Percentiles rank a stretch among this genome's conserved stretches.
Conservation (phyloP, 495 filamentous ascomycete genomes). For the Sabuloglossum arenarium region DNA sequence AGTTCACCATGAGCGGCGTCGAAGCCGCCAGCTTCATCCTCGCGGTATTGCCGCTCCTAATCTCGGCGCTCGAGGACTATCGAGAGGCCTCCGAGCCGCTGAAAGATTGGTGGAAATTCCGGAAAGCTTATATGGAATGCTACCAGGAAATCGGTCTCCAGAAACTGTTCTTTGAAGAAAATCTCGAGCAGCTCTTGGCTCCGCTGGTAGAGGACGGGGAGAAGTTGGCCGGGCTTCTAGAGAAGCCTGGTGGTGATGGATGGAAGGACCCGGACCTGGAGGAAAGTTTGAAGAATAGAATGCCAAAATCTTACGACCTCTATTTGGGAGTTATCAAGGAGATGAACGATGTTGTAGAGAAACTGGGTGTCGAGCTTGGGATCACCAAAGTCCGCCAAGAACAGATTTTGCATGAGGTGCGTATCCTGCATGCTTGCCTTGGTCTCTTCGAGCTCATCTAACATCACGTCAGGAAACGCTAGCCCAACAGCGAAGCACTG, state of each 20-base stretch:
- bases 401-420: too few species aligned
- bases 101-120: not conserved
- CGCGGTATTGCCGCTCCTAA: not conserved
- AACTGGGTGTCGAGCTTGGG: not conserved
- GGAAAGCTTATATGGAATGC: not conserved
- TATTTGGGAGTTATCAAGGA: not conserved
- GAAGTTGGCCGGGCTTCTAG: not conserved
- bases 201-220: not conserved
- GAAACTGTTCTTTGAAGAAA: not conserved
- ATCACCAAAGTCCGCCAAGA: not conserved
- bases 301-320: not conserved
- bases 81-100: slow-evolving; percentile 5
- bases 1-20: not conserved
- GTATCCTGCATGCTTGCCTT: too few species aligned
- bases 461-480: too few species aligned
- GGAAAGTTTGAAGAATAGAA: not conserved
- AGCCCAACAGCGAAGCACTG: too few species aligned
- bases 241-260: not conserved
- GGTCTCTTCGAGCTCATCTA: too few species aligned
- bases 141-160: not conserved
- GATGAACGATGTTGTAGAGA: not conserved
- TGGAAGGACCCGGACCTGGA: not conserved
- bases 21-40: slow-evolving; percentile 6
- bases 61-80: slow-evolving; percentile 6
- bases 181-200: not conserved